A percentile compares a stretch with the other conserved stretches of the same genome.
Evolutionary conservation across 2,329 filamentous ascomycete genomes (phyloP).

Genomic region (Tolypocladium sp.): DNA sequence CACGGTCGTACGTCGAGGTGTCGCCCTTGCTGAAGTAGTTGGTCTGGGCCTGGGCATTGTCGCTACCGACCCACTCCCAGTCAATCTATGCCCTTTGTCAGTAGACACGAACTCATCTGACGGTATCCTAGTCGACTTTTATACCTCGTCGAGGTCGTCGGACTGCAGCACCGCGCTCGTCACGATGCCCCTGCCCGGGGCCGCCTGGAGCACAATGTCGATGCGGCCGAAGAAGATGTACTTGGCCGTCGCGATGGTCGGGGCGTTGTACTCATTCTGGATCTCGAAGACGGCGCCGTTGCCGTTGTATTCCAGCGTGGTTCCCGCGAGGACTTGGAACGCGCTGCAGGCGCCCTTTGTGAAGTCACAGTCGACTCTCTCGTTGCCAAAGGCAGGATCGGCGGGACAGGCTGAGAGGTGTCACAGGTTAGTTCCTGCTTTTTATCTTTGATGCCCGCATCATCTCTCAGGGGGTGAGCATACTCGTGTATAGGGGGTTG

Average conservation of each 20-base stretch:
- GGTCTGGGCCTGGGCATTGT: constrained; percentile 59
- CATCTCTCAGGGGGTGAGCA: no score
- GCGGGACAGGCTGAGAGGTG: constrained; percentile 52
- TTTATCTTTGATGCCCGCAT: no score
- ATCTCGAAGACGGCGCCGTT: constrained; percentile 57
- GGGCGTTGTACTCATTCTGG: constrained; percentile 52
- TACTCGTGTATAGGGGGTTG: constrained; percentile 44
- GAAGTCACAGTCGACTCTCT: constrained; percentile 57
- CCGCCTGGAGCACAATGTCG: constrained; percentile 68
- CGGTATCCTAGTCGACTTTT: not conserved
- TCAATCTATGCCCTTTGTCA: constrained; percentile 54
- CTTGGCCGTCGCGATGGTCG: constrained; percentile 68
- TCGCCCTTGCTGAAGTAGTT: constrained; percentile 80
- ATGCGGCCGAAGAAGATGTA: constrained; percentile 97
- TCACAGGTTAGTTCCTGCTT: not conserved
- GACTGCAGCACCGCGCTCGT: constrained; percentile 87
- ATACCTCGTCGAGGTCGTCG: constrained; percentile 60
- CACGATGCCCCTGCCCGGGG: constrained; percentile 76
- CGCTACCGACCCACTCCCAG: constrained; percentile 84
- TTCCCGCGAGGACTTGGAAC: constrained; percentile 38
- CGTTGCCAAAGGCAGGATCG: constrained; percentile 64
- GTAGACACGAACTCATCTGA: not conserved
- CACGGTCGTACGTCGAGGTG: constrained; percentile 62
- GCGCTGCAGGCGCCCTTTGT: constrained; percentile 57
- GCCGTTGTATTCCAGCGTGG: constrained; percentile 35